Conservation (phyloP, 805 yeast genomes). For the Wickerhamiella hasegawae region DNA sequence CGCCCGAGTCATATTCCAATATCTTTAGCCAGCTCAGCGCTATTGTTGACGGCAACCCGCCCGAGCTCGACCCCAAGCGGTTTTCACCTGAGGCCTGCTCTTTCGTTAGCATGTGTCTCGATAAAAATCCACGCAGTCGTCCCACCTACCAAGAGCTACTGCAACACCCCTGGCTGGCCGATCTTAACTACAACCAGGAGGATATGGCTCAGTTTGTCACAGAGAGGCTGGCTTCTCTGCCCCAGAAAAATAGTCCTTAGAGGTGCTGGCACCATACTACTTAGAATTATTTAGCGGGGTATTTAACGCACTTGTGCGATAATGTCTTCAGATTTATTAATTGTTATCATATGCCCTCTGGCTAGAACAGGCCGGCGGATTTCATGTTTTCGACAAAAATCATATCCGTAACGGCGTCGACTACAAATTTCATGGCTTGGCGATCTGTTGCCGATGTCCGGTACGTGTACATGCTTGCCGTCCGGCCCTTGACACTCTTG, state of each 20-base stretch:
- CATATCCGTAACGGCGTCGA: constrained; percentile 85
- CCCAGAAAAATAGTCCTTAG: too few relatives aligned
- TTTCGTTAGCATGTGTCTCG: constrained; percentile 55
- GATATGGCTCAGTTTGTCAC: constrained; percentile 26
- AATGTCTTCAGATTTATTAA: too few relatives aligned
- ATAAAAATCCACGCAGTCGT: constrained; percentile 64
- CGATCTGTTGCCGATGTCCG: constrained; percentile 94
- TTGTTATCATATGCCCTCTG: too few relatives aligned
- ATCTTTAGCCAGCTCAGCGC: constrained; percentile 89
- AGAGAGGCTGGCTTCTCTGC: constrained; percentile 6
- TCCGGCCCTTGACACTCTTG: constrained; percentile 41
- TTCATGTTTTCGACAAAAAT: constrained; percentile 62
- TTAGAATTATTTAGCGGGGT: too few relatives aligned
- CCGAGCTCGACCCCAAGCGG: constrained; percentile 45
- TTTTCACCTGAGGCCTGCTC: constrained; percentile 66
- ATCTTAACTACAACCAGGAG: constrained; percentile 22
- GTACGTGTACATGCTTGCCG: constrained; percentile 75
- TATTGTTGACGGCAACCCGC: constrained; percentile 91
- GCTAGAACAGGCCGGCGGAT: constrained; percentile 17
- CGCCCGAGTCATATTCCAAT: constrained; percentile 80
- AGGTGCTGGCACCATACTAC: not conserved
- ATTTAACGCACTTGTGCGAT: too few relatives aligned
- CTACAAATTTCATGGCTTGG: constrained; percentile 71
- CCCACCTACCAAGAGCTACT: constrained; percentile 67
- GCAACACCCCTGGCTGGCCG: constrained; percentile 68